phyloP scores from a whole-genome alignment of 352 stramenopile species.

The Phytopythium sindhum region DNA sequence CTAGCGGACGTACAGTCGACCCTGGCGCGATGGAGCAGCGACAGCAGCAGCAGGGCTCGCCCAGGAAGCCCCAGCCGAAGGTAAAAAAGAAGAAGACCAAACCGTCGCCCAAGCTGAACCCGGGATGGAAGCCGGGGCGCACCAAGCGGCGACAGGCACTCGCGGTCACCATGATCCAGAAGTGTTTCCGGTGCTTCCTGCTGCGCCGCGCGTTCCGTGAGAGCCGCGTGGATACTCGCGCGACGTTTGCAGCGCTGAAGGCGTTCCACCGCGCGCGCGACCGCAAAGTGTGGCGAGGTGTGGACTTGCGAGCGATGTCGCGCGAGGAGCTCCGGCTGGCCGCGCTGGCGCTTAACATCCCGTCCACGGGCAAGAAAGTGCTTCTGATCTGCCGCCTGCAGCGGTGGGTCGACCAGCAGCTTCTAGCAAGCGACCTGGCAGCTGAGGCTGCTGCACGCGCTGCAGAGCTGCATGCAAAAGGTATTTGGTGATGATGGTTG shows the following conservation, averaged over 20 bases:
- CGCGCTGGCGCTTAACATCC: constrained; percentile 62
- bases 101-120: constrained; percentile 45
- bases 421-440: constrained; percentile 54
- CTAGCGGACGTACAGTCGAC: neutral
- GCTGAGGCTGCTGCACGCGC: constrained; percentile 49
- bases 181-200: constrained; percentile 54
- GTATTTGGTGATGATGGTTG: constrained; percentile 10
- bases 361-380: constrained; percentile 75
- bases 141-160: constrained; percentile 38
- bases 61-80: neutral
- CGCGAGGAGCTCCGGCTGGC: constrained; percentile 60
- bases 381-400: constrained; percentile 69
- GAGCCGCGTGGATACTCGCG: constrained; percentile 31
- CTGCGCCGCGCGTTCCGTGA: constrained; percentile 54
- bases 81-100: constrained; percentile 35
- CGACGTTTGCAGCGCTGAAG: constrained; percentile 48
- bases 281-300: constrained; percentile 44
- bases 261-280: constrained; percentile 52
- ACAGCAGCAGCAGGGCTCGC: constrained; percentile 5
- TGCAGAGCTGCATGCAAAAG: constrained; percentile 51
- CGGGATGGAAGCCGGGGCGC: constrained; percentile 45
- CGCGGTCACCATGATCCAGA: constrained; percentile 71
- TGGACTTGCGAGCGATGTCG: constrained; percentile 58
- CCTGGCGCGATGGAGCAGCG: constrained; percentile 3
- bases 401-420: constrained; percentile 69